Conservation (phyloP, 1,284 basidiomycete species). For the Tilletia indica region DNA sequence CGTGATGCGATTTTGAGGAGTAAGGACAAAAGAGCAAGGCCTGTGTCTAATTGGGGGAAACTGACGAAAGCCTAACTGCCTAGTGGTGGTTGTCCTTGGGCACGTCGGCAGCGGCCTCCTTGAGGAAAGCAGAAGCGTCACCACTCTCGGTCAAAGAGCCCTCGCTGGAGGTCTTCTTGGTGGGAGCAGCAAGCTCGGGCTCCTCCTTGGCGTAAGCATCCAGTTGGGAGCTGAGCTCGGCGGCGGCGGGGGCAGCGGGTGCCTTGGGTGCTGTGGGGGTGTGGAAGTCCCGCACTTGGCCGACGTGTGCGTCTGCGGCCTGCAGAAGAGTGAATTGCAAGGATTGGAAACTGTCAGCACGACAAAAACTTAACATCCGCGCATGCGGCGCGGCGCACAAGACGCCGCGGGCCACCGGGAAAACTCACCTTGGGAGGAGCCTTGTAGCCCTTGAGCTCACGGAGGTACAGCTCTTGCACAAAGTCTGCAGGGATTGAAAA, state of each 20-base stretch:
- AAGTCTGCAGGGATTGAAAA: slow-evolving; percentile 65
- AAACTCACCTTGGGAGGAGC: slow-evolving; percentile 55
- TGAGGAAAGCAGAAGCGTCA: slow-evolving; percentile 56
- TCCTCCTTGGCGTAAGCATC: slow-evolving; percentile 56
- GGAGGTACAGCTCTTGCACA: slow-evolving; percentile 86
- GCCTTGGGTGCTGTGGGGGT: slow-evolving; percentile 56
- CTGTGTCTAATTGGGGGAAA: not conserved
- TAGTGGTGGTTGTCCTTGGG: slow-evolving; percentile 54
- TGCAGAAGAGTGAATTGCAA: slow-evolving; percentile 18
- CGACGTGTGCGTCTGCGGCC: slow-evolving; percentile 54
- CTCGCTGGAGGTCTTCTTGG: slow-evolving; percentile 31
- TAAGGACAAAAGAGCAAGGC: not conserved
- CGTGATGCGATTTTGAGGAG: not conserved
- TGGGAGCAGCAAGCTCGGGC: slow-evolving; percentile 40
- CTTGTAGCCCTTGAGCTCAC: slow-evolving; percentile 88
- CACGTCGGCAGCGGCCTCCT: slow-evolving; percentile 47
- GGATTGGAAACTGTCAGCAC: not conserved
- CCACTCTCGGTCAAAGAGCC: slow-evolving; percentile 40
- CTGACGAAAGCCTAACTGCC: slow-evolving; percentile 1
- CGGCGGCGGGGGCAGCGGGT: slow-evolving; percentile 55
- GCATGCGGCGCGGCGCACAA: not conserved
- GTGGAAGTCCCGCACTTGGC: slow-evolving; percentile 58
- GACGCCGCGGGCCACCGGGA: not conserved
- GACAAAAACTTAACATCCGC: no score
- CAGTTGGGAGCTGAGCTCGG: slow-evolving; percentile 57